These are phyloP conservation scores for Colletotrichum sp. DNA, from an alignment of 2,329 filamentous ascomycete species.

Conservation along the genomic window DNA sequence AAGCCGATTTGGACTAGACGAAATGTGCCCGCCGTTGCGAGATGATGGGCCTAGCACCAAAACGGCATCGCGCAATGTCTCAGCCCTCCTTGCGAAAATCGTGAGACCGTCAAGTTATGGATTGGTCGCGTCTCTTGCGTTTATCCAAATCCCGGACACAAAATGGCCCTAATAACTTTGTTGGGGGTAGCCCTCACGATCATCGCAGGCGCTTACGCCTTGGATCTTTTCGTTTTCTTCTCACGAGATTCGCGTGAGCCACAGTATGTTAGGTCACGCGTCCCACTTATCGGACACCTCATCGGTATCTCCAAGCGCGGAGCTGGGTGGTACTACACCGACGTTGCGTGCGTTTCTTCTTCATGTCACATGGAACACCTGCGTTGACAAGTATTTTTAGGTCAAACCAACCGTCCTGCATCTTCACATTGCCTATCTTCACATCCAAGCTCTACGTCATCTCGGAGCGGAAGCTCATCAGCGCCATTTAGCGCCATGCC, in stretches of 20 bases:
- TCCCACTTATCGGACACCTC: conserved; percentile 11
- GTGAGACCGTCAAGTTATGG: neutral
- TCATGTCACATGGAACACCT: fast-evolving
- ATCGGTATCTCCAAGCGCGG: neutral
- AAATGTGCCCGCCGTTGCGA: neutral
- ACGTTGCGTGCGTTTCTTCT: neutral
- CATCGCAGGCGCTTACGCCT: neutral
- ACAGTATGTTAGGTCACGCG: neutral
- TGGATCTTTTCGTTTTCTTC: neutral
- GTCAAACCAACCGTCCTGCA: neutral
- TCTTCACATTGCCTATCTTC: neutral
- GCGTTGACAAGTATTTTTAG: neutral
- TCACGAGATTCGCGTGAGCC: neutral
- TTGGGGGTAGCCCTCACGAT: neutral
- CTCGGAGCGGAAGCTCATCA: neutral
- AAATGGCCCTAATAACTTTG: neutral
- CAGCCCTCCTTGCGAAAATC: neutral
- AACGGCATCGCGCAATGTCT: neutral
- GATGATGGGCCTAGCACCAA: neutral
- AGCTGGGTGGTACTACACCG: neutral
- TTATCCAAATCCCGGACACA: fast-evolving
- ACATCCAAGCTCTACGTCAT: neutral
- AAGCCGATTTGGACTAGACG: neutral
- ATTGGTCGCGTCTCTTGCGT: neutral
- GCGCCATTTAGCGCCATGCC: neutral